A percentile compares a stretch with the other conserved stretches of the same genome.
Evolutionary conservation across 1,139 yeast genomes (phyloP).

Genomic region (Lizanozyma gosingica): DNA sequence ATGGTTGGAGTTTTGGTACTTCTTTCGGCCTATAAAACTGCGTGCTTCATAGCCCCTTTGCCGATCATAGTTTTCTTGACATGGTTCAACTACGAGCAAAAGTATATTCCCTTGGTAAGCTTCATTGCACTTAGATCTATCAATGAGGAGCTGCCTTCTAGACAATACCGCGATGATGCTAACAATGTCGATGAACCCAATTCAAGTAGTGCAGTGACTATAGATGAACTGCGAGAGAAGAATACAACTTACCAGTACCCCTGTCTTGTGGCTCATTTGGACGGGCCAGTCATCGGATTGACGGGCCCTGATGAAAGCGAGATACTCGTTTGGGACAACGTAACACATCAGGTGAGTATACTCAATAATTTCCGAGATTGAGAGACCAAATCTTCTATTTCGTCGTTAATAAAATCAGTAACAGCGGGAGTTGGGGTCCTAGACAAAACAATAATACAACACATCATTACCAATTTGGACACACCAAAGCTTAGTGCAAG

Average conservation of each 20-base stretch:
- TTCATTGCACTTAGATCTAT: slow-evolving; percentile 74
- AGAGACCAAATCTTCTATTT: slow-evolving; percentile 16
- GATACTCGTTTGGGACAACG: slow-evolving; percentile 50
- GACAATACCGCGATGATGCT: too few species aligned
- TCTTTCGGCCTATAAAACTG: slow-evolving; percentile 67
- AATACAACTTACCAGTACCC: slow-evolving; percentile 75
- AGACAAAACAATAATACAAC: not conserved
- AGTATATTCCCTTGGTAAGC: slow-evolving; percentile 69
- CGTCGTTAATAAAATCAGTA: not conserved
- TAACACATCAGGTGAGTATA: slow-evolving; percentile 48
- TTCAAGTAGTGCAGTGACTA: slow-evolving; percentile 19
- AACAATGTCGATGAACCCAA: not conserved
- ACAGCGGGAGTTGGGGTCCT: not conserved
- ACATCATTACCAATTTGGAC: not conserved
- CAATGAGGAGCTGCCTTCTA: not conserved
- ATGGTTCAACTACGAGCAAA: slow-evolving; percentile 68
- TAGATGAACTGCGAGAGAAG: slow-evolving; percentile 61
- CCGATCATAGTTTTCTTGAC: slow-evolving; percentile 54
- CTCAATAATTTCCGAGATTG: slow-evolving; percentile 40
- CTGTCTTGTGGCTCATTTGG: slow-evolving; percentile 53
- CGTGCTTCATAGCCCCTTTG: slow-evolving; percentile 64
- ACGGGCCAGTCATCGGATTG: slow-evolving; percentile 68
- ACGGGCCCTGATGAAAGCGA: slow-evolving; percentile 42
- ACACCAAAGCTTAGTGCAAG: slow-evolving; percentile 5
- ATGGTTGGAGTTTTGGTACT: slow-evolving; percentile 86